These are phyloP conservation scores for Cercospora canescens DNA, from an alignment of 2,329 filamentous ascomycete genomes.

Conservation along the genomic window DNA sequence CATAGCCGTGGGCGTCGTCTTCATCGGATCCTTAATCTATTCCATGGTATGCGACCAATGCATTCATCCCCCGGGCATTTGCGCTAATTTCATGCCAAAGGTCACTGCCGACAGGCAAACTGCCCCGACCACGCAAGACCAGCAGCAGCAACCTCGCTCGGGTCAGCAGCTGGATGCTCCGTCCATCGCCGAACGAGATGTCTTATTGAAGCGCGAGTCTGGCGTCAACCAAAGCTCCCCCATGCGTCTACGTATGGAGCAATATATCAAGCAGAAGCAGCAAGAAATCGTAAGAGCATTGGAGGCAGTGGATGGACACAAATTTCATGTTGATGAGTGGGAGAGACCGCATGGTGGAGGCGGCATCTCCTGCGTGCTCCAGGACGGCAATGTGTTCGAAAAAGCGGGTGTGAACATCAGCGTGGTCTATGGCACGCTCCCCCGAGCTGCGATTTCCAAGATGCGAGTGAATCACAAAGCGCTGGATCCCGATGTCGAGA, in stretches of 20 bases:
- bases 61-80: not conserved
- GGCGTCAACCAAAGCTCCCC: slow-evolving; percentile 76
- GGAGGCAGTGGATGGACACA: slow-evolving; percentile 77
- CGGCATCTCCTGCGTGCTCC: slow-evolving; percentile 89
- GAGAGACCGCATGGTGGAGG: slow-evolving; percentile 83
- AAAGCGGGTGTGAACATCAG: slow-evolving; percentile 96
- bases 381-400: slow-evolving; percentile 96
- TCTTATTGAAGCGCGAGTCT: slow-evolving; percentile 74
- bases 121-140: slow-evolving; percentile 6
- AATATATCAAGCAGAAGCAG: slow-evolving; percentile 92
- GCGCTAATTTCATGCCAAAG: slow-evolving; percentile 23
- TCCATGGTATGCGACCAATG: slow-evolving; percentile 53
- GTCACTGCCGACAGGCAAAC: slow-evolving; percentile 38
- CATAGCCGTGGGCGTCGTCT: slow-evolving; percentile 50
- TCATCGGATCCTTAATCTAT: slow-evolving; percentile 57
- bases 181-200: slow-evolving; percentile 82
- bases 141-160: slow-evolving; percentile 9
- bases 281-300: slow-evolving; percentile 81
- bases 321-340: slow-evolving; percentile 86
- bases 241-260: slow-evolving; percentile 97
- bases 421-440: slow-evolving; percentile 89
- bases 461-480: slow-evolving; percentile 97
- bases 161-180: slow-evolving; percentile 56
- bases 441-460: slow-evolving; percentile 81
- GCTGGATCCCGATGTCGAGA: slow-evolving; percentile 74